Percentiles rank a stretch among this genome's conserved stretches.
These are phyloP conservation scores for Stentor roeselii DNA, from an alignment of 73 alveolate genomes.

Conservation along the genomic window DNA sequence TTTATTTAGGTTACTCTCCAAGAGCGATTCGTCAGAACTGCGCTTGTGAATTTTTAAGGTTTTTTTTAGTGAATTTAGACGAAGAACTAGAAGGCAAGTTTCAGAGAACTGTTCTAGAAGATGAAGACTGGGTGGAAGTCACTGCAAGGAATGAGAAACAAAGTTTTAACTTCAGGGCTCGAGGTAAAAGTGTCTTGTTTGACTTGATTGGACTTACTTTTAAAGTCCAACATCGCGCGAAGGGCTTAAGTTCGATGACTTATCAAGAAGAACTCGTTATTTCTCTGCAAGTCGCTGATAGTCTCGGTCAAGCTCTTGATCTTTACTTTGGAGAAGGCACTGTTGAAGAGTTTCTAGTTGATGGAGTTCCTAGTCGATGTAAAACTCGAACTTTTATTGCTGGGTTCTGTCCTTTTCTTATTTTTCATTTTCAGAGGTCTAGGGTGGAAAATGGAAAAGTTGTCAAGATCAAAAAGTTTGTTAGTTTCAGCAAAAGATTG, in stretches of 20 bases:
- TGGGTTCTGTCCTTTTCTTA: not conserved
- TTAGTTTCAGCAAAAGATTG: not conserved
- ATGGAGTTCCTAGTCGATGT: conserved; percentile 10
- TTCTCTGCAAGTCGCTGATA: not conserved
- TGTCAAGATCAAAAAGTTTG: not conserved
- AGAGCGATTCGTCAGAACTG: conserved; percentile 22
- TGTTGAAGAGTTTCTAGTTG: not conserved
- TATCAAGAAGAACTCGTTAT: conserved; percentile 15
- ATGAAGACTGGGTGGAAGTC: conserved; percentile 4
- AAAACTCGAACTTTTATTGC: not conserved
- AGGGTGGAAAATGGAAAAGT: not conserved
- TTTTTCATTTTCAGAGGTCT: conserved; percentile 8
- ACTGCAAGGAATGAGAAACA: not conserved
- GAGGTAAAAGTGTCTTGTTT: not conserved
- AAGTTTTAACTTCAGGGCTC: conserved; percentile 10
- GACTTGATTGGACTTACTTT: not conserved
- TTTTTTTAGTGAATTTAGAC: conserved; percentile 1
- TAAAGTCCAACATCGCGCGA: not conserved
- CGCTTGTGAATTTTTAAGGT: conserved; percentile 21
- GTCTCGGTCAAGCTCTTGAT: not conserved
- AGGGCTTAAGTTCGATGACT: not conserved
- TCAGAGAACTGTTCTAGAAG: not conserved
- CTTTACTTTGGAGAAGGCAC: not conserved
- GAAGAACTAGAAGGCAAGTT: conserved; percentile 2
- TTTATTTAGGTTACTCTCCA: conserved; percentile 19